phyloP scores from a whole-genome alignment of 1,139 yeast genomes.

The Geotrichum histeridarum region DNA sequence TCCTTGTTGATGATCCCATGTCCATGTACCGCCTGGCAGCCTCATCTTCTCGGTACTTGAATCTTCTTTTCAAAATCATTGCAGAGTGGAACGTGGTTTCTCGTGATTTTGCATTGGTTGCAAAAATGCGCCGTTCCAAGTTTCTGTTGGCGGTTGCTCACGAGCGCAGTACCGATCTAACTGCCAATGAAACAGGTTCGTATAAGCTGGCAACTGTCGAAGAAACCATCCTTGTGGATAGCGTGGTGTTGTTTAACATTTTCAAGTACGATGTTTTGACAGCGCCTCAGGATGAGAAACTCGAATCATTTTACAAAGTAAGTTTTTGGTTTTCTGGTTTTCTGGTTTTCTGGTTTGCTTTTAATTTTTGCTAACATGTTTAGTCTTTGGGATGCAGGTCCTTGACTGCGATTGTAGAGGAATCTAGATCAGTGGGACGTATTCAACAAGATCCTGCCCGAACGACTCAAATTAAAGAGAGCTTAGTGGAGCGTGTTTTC shows the following conservation, averaged over 20 bases:
- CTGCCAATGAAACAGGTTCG: slow-evolving; percentile 12
- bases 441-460: slow-evolving; percentile 13
- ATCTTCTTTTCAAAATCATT: slow-evolving; percentile 29
- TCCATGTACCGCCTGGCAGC: slow-evolving; percentile 32
- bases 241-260: slow-evolving; percentile 37
- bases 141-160: slow-evolving; percentile 34
- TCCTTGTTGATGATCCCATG: slow-evolving; percentile 33
- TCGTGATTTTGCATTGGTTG: slow-evolving; percentile 28
- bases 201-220: slow-evolving; percentile 29
- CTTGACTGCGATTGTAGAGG: slow-evolving; percentile 30
- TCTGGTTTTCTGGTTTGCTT: neutral
- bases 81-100: slow-evolving; percentile 30
- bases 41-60: slow-evolving; percentile 28
- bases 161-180: slow-evolving; percentile 10
- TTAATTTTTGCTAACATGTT: neutral
- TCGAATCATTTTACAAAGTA: slow-evolving; percentile 35
- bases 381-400: slow-evolving; percentile 30
- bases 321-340: neutral
- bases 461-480: slow-evolving; percentile 19
- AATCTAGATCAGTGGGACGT: slow-evolving; percentile 26
- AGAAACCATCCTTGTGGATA: slow-evolving; percentile 39
- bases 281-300: slow-evolving; percentile 36
- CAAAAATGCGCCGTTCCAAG: slow-evolving; percentile 29
- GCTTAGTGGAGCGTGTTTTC: slow-evolving; percentile 30
- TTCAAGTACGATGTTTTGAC: slow-evolving; percentile 35